phyloP scores from a whole-genome alignment of 2,329 filamentous ascomycete species.

The Talaromyces sp. region DNA sequence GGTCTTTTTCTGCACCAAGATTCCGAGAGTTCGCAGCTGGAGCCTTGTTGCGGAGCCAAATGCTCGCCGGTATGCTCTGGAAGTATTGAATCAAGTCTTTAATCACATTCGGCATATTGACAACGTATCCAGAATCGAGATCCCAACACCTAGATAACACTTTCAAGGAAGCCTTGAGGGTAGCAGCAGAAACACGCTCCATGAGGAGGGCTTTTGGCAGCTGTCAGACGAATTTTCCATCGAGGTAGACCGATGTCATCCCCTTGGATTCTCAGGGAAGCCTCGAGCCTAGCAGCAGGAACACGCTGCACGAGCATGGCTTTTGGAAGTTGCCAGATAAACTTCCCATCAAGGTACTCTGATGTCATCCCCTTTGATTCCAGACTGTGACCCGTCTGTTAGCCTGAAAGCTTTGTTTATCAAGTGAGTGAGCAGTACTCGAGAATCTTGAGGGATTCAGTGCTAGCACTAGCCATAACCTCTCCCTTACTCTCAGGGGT shows the following conservation, averaged over 20 bases:
- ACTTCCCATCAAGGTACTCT: conserved; percentile 4
- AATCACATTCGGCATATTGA: too few relatives aligned
- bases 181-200: background rate
- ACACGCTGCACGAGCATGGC: background rate
- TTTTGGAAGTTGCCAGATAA: conserved; percentile 4
- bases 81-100: too few relatives aligned
- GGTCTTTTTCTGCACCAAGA: background rate
- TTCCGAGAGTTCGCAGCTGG: background rate
- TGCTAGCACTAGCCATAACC: background rate
- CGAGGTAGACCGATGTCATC: background rate
- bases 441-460: background rate
- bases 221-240: conserved; percentile 6
- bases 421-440: background rate
- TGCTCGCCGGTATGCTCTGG: too few relatives aligned
- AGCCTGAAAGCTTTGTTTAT: background rate
- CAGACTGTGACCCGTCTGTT: background rate
- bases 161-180: background rate
- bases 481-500: background rate
- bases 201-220: conserved; percentile 2
- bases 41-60: background rate
- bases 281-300: background rate
- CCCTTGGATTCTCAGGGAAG: background rate
- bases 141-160: too few relatives aligned
- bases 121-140: too few relatives aligned
- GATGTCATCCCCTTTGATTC: conserved; percentile 4